Percentiles rank a stretch among this genome's conserved stretches.
phyloP scores from a whole-genome alignment of 2,329 filamentous ascomycete genomes.

The Fusarium illudens region DNA sequence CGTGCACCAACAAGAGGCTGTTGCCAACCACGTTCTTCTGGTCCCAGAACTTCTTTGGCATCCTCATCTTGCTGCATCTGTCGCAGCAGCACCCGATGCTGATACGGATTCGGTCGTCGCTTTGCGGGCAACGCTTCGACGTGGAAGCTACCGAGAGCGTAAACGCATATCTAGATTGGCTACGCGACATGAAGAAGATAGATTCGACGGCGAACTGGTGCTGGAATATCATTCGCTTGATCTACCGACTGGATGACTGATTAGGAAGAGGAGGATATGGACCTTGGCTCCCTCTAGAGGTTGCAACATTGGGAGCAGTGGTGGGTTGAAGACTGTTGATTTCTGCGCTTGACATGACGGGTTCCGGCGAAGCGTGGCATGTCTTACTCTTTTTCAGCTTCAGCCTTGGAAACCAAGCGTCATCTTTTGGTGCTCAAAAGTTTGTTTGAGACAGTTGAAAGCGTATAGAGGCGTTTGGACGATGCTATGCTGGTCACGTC shows the following conservation, averaged over 20 bases:
- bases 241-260: constrained; percentile 53
- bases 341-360: background rate
- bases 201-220: constrained; percentile 65
- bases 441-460: constrained; percentile 6
- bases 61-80: constrained; percentile 65
- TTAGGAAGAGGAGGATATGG: background rate
- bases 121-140: constrained; percentile 60
- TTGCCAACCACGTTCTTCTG: constrained; percentile 68
- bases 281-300: background rate
- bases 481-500: constrained; percentile 29
- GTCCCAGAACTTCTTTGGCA: constrained; percentile 68
- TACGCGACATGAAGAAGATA: constrained; percentile 63
- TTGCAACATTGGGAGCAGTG: background rate
- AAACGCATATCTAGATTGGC: constrained; percentile 65
- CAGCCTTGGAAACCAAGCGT: constrained; percentile 9
- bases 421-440: background rate
- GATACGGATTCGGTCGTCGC: constrained; percentile 56
- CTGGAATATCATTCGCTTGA: constrained; percentile 58
- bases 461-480: constrained; percentile 28
- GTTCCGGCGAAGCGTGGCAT: constrained; percentile 7
- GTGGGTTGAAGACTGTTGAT: constrained; percentile 3
- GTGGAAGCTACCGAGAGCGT: constrained; percentile 59
- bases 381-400: too few species aligned
- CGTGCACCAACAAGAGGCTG: constrained; percentile 65
- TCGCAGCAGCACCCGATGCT: constrained; percentile 61